Evolutionary conservation across 1,284 basidiomycete species (phyloP).

Genomic region (Puccinia triticina): DNA sequence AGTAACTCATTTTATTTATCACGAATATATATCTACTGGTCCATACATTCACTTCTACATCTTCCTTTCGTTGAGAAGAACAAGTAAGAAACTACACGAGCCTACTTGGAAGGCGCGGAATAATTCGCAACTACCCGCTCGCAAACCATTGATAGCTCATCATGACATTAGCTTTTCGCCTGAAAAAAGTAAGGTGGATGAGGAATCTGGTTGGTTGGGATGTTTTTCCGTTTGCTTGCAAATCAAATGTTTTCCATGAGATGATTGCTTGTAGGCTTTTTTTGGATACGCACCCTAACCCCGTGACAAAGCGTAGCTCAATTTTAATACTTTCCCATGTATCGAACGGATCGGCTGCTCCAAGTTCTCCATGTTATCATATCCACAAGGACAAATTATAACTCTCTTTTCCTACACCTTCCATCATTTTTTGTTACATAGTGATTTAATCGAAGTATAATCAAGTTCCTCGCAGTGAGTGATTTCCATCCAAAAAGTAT

Average conservation of each 20-base stretch:
- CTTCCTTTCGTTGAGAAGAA: neutral
- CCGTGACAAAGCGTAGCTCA: neutral
- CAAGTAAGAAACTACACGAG: neutral
- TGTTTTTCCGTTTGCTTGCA: neutral
- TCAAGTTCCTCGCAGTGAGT: too few relatives aligned
- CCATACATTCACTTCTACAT: neutral
- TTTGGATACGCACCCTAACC: neutral
- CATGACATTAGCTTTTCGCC: neutral
- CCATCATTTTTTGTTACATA: too few relatives aligned
- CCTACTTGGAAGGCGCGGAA: neutral
- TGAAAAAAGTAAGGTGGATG: neutral
- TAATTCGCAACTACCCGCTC: neutral
- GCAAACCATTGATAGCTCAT: neutral
- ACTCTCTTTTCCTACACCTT: neutral
- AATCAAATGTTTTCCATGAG: neutral
- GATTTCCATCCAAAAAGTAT: too few relatives aligned
- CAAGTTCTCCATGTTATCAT: neutral
- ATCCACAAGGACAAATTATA: neutral
- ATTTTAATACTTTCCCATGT: conserved; percentile 4
- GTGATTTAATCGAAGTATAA: too few relatives aligned
- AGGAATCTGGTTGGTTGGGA: neutral
- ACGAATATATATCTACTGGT: neutral
- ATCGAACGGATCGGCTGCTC: neutral
- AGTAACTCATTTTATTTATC: neutral
- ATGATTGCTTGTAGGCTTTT: neutral